A percentile compares a stretch with the other conserved stretches of the same genome.
phyloP scores from a whole-genome alignment of 2,329 filamentous ascomycete genomes.

The Ampelomyces quisqualis region DNA sequence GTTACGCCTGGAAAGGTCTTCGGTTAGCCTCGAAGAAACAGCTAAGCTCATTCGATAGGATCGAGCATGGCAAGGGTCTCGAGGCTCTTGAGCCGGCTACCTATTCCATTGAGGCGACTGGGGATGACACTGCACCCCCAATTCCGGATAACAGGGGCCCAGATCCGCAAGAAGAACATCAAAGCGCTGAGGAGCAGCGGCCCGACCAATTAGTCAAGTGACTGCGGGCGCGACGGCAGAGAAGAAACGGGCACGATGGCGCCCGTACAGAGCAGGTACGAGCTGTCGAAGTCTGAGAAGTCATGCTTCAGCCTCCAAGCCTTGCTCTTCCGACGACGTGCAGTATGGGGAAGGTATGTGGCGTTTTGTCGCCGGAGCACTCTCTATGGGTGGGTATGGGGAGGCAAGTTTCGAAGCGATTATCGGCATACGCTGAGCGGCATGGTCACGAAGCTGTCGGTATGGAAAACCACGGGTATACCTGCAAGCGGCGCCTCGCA shows the following conservation, averaged over 20 bases:
- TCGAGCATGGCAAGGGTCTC: constrained; percentile 72
- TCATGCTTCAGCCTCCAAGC: constrained; percentile 24
- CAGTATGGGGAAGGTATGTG: constrained; percentile 35
- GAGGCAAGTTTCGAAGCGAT: constrained; percentile 27
- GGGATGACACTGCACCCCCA: constrained; percentile 36
- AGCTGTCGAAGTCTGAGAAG: constrained; percentile 25
- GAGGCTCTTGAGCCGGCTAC: constrained; percentile 50
- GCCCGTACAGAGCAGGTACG: constrained; percentile 33
- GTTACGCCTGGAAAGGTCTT: constrained; percentile 87
- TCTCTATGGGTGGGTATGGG: constrained; percentile 22
- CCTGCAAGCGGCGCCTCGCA: constrained; percentile 33
- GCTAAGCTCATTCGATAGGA: constrained; percentile 78
- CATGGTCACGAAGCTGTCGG: too few species aligned
- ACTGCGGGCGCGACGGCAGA: constrained; percentile 32
- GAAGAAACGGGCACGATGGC: constrained; percentile 28
- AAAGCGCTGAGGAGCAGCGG: constrained; percentile 45
- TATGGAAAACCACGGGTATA: constrained; percentile 11
- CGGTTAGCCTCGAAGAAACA: constrained; percentile 74
- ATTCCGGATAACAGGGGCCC: constrained; percentile 40
- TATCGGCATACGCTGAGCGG: constrained; percentile 19
- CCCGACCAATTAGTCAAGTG: constrained; percentile 43
- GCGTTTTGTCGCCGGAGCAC: constrained; percentile 26
- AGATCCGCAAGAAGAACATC: constrained; percentile 41
- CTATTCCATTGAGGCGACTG: constrained; percentile 37
- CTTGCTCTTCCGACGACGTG: constrained; percentile 34